Conservation (phyloP, 2,329 filamentous ascomycete genomes). For the Blastomyces emzantsi region DNA sequence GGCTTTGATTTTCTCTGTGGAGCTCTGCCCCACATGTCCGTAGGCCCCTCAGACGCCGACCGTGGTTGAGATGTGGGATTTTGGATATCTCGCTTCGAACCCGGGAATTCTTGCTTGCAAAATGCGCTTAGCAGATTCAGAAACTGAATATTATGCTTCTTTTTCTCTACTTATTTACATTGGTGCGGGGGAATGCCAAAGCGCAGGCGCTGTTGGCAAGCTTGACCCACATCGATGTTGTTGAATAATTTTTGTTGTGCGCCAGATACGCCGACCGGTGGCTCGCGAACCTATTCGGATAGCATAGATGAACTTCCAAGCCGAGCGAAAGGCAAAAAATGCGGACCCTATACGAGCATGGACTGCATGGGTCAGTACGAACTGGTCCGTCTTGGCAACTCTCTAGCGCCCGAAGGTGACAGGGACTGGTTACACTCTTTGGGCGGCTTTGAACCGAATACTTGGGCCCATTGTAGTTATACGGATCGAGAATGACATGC, state of each 20-base stretch:
- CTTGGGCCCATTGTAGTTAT: not conserved
- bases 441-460: not conserved
- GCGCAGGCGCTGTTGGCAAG: not conserved
- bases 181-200: not conserved
- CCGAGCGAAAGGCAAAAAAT: not conserved
- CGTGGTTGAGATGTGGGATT: not conserved
- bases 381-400: not conserved
- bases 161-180: not conserved
- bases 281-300: not conserved
- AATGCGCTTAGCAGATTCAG: not conserved
- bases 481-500: not conserved
- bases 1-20: not conserved
- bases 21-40: not conserved
- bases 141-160: not conserved
- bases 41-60: not conserved
- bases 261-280: not conserved
- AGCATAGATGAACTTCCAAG: not conserved
- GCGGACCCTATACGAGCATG: not conserved
- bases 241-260: not conserved
- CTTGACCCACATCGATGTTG: not conserved
- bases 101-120: not conserved
- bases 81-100: not conserved
- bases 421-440: not conserved
- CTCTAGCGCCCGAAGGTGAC: not conserved
- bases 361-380: not conserved